Evolutionary conservation across 805 yeast species (phyloP), one percentile per base, ranked within the genome.

Genomic region (Schizosaccharomyces osmophilus): DNA sequence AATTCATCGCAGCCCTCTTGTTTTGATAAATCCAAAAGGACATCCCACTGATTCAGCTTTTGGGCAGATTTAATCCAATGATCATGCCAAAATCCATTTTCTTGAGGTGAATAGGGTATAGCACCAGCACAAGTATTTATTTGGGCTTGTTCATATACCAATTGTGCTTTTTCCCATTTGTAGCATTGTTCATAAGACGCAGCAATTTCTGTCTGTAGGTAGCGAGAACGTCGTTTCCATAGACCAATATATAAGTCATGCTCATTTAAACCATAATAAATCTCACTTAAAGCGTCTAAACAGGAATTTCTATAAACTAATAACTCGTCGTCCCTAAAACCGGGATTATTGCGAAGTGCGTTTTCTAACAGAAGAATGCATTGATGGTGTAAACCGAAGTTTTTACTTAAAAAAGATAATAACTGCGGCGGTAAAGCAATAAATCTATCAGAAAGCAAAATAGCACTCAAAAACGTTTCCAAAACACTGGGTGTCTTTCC

Each of bases 61-160:
- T 93, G 97, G 2, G 98, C 95, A 75, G 98, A 89, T 48, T 86
- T 73, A 62, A 93, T 88, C 99, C 99, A 93, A 68, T 89, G 94
- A 69, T 93, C 98, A 73, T 94, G 98, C 99, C 99, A 93, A 42
- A 93, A 75, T 0, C 93, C 82, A 67, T 93, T 93, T 69, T 93
- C 99, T 1, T 94, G 81, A 68, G 93, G 97, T 32, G 96, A 87
- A 69, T 87, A 93, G 0, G 99, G 98, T 48, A 93, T 73, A 3
- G 85, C 94, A 1, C 97, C 97, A 68, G 95, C 84, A 62, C 98
- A 76, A 0, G 98, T 97, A 67, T 90, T 89, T 62, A 93, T 85
- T 73, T 93, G 99, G 1, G 98, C 98, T 26, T 88, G 82, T 72
- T 93, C 99, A 67, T 94, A 94, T 64, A 90, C 74, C 69, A 88